Evolutionary conservation across 257 asterid genomes (phyloP), one percentile per base, ranked within the genome.

Genomic region (Euphrasia confusa): DNA sequence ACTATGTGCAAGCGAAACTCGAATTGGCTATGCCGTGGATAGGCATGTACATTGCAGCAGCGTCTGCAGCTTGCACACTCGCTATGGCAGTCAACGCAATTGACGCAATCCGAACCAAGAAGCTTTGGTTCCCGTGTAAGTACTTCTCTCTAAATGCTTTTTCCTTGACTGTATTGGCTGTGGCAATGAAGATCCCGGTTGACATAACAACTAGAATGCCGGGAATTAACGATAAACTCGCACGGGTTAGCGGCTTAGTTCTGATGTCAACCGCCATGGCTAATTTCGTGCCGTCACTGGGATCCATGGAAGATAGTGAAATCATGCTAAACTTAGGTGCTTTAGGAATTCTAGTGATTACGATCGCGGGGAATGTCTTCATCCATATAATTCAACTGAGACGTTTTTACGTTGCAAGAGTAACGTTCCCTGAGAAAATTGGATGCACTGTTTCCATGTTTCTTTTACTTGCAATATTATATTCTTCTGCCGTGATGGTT

Each of bases 81-180:
- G 71, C 61, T 7, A 68, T 68, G 68, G 71, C 71, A 2, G 78
- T 75, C 15, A 77, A 77, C 10, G 64, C 70, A 3, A 1, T 50
- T 28, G 17, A 13, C 10, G 56, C 21, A 10, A n/a, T 50, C 10
- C 56, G 56, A 4, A 50, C 26, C 56, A 50, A 15, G 7, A 50
- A 4, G 3, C 17, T 17, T n/a, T 50, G 56, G 56, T 15, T 50
- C 56, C 56, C 10, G 56, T 50, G 56, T 50, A n/a, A 50, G 56
- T 50, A 50, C 11, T 50, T 50, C 56, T 50, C 56, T 15, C 12
- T 50, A 3, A 50, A 50, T 50, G 56, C 56, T 50, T 50, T 50
- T 50, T 62, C 56, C 12, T 50, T 50, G 11, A 50, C 56, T n/a
- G 28, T 50, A 4, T 50, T 50, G 26, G 56, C 26, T 15, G 56